Percentiles rank a stretch among this genome's conserved stretches.
These are phyloP conservation scores for Lactarius psammicola DNA, from an alignment of 768 basidiomycete genomes.

Conservation along the genomic window DNA sequence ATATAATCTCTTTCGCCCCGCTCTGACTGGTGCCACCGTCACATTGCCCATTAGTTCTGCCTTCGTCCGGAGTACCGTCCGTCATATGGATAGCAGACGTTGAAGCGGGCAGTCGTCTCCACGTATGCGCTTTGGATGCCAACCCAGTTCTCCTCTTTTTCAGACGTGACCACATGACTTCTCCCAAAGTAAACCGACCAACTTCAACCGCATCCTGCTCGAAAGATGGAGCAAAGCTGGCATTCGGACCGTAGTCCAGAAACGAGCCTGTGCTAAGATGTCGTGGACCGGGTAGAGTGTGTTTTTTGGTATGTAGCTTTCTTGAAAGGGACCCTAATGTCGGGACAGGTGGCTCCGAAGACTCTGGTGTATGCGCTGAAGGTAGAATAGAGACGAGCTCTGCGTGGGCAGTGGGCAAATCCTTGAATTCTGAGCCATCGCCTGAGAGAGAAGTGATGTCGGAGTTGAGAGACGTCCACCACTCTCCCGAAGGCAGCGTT, in stretches of 20 bases:
- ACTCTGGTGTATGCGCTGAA: slow-evolving; percentile 42
- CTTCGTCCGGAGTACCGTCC: slow-evolving; percentile 20
- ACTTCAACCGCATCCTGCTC: slow-evolving; percentile 75
- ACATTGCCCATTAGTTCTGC: slow-evolving; percentile 20
- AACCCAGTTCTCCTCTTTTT: slow-evolving; percentile 39
- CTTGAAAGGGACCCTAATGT: slow-evolving; percentile 59
- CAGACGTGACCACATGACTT: slow-evolving; percentile 54
- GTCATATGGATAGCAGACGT: slow-evolving; percentile 1
- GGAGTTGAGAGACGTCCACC: slow-evolving; percentile 72
- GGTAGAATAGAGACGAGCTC: slow-evolving; percentile 77
- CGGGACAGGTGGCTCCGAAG: slow-evolving; percentile 35
- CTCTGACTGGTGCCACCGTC: slow-evolving; percentile 22
- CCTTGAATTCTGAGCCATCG: slow-evolving; percentile 45
- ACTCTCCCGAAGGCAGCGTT: slow-evolving; percentile 71
- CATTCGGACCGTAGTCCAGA: slow-evolving; percentile 72
- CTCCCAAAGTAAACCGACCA: slow-evolving; percentile 58
- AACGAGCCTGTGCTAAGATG: slow-evolving; percentile 63
- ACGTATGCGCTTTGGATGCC: slow-evolving; percentile 29
- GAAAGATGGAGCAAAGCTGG: slow-evolving; percentile 77
- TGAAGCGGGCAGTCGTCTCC: not conserved
- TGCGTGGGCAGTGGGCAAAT: slow-evolving; percentile 61
- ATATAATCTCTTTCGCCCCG: slow-evolving; percentile 39
- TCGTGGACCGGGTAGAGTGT: slow-evolving; percentile 48
- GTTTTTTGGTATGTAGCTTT: slow-evolving; percentile 43
- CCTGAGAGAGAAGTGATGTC: slow-evolving; percentile 38